These are phyloP conservation scores for Begonia peltatifolia DNA, from an alignment of 306 rosid species.

Conservation along the genomic window DNA sequence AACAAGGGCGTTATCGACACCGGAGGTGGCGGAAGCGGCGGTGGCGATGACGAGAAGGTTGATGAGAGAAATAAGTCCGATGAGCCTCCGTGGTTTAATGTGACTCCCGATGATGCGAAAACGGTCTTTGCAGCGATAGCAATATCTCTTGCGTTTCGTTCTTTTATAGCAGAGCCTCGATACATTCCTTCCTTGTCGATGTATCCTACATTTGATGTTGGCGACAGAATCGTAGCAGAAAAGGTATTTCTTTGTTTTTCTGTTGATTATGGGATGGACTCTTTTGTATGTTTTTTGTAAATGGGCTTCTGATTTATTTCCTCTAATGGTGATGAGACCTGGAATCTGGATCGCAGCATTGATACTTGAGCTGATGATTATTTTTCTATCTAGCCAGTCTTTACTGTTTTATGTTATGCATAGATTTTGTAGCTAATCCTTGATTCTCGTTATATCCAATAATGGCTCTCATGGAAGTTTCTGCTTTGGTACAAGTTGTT, in stretches of 20 bases:
- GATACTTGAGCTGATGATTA: too few species aligned
- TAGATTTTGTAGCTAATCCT: too few species aligned
- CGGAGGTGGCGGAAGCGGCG: constrained; percentile 21
- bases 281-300: not conserved
- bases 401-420: too few species aligned
- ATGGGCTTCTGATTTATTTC: too few species aligned
- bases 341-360: too few species aligned
- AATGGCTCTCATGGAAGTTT: too few species aligned
- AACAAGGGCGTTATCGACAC: constrained; percentile 26
- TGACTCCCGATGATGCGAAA: constrained; percentile 69
- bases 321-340: too few species aligned
- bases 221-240: constrained; percentile 92
- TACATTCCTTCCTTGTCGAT: constrained; percentile 95
- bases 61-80: constrained; percentile 35
- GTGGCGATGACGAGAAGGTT: constrained; percentile 24
- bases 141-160: constrained; percentile 40
- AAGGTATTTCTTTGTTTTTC: constrained; percentile 34
- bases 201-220: constrained; percentile 99
- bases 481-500: too few species aligned
- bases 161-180: constrained; percentile 94
- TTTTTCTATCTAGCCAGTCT: too few species aligned
- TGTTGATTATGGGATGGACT: not conserved
- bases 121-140: constrained; percentile 79
- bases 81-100: constrained; percentile 51
- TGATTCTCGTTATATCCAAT: too few species aligned